Conservation (phyloP, 768 basidiomycete genomes). For the Trametes cubensis region DNA sequence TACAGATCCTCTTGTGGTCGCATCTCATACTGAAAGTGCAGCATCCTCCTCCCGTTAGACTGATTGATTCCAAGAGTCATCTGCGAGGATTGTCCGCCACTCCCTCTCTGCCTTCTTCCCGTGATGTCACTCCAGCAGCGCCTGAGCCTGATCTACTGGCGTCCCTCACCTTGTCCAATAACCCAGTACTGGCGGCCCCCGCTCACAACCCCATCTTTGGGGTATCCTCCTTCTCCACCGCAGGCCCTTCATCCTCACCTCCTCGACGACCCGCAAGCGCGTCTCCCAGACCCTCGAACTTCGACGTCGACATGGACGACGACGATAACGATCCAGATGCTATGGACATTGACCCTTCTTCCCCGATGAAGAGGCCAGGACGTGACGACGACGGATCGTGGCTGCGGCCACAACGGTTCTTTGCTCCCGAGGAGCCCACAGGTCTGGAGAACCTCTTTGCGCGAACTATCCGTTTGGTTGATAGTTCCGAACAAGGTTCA, state of each 20-base stretch:
- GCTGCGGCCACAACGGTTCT: constrained; percentile 75
- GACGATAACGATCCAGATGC: constrained; percentile 43
- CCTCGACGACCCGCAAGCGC: constrained; percentile 10
- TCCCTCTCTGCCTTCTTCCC: constrained; percentile 32
- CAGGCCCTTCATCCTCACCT: constrained; percentile 23
- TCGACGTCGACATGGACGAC: constrained; percentile 32
- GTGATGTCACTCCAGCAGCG: constrained; percentile 45
- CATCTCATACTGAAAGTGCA: constrained; percentile 61
- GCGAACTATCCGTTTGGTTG: constrained; percentile 45
- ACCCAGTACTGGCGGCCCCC: constrained; percentile 50
- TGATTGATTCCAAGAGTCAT: constrained; percentile 60
- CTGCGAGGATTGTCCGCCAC: constrained; percentile 25
- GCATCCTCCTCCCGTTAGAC: constrained; percentile 69
- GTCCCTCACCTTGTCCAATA: constrained; percentile 64
- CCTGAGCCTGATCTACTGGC: constrained; percentile 63
- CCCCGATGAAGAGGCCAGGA: constrained; percentile 17
- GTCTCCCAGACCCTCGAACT: constrained; percentile 12
- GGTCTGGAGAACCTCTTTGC: constrained; percentile 74
- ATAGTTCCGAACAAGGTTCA: constrained; percentile 22
- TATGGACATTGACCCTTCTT: constrained; percentile 56
- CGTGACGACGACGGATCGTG: constrained; percentile 46
- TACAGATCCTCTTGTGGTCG: constrained; percentile 55
- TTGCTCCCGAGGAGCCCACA: constrained; percentile 76
- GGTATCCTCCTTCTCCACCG: constrained; percentile 56
- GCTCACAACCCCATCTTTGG: constrained; percentile 64